Percentiles rank a stretch among this genome's conserved stretches.
Evolutionary conservation across 495 filamentous ascomycete species (phyloP).

Genomic region (Hyaloscypha bicolor): DNA sequence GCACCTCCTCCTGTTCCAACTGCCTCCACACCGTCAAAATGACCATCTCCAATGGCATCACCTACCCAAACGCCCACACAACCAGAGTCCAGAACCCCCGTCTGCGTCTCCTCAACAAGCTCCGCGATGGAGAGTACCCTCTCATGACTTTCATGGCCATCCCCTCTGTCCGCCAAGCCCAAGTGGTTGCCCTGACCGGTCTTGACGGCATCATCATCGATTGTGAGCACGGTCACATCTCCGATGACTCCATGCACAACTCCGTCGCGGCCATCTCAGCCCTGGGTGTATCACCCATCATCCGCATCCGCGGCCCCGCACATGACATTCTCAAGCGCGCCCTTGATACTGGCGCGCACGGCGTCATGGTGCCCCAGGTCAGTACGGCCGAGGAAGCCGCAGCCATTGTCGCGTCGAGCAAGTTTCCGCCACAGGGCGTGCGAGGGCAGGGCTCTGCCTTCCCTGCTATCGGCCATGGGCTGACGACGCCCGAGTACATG

Average conservation of each 20-base stretch:
- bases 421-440: slow-evolving; percentile 39
- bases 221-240: slow-evolving; percentile 35
- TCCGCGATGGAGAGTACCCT: slow-evolving; percentile 37
- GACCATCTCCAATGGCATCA: slow-evolving; percentile 29
- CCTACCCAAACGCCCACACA: slow-evolving; percentile 38
- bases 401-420: slow-evolving; percentile 17
- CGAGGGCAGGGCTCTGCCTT: slow-evolving; percentile 36
- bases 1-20: background rate
- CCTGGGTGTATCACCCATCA: slow-evolving; percentile 45
- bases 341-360: slow-evolving; percentile 47
- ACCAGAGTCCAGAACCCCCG: slow-evolving; percentile 41
- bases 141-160: slow-evolving; percentile 45
- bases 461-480: slow-evolving; percentile 35
- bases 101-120: slow-evolving; percentile 41
- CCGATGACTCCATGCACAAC: slow-evolving; percentile 64
- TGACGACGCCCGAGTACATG: slow-evolving; percentile 40
- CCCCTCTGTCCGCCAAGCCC: slow-evolving; percentile 34
- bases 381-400: slow-evolving; percentile 44
- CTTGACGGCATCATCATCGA: slow-evolving; percentile 43
- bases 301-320: slow-evolving; percentile 36
- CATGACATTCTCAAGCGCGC: slow-evolving; percentile 36
- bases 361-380: slow-evolving; percentile 46
- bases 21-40: background rate
- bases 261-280: slow-evolving; percentile 53
- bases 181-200: slow-evolving; percentile 38